Evolutionary conservation across 1,284 basidiomycete species (phyloP).

Genomic region (Tremellales sp.): DNA sequence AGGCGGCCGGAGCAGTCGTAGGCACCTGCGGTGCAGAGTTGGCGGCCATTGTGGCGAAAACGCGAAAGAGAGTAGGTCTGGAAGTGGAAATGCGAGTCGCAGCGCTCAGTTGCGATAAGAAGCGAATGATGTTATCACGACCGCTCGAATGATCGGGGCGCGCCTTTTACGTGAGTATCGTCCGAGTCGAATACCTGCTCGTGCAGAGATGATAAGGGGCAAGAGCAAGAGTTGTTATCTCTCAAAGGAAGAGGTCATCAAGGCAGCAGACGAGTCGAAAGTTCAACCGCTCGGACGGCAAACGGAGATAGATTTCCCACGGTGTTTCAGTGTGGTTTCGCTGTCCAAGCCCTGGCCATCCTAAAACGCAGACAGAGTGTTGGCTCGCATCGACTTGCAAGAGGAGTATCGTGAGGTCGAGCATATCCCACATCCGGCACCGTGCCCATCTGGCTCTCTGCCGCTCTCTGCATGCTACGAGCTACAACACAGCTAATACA

Average conservation of each 20-base stretch:
- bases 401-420: too few relatives aligned
- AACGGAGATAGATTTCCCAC: too few relatives aligned
- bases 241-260: background rate
- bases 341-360: too few relatives aligned
- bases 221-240: background rate
- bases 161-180: too few relatives aligned
- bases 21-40: slow-evolving; percentile 33
- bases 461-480: too few relatives aligned
- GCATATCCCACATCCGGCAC: too few relatives aligned
- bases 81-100: background rate
- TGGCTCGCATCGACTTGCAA: too few relatives aligned
- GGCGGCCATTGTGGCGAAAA: slow-evolving; percentile 23
- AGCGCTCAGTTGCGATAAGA: background rate
- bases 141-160: background rate
- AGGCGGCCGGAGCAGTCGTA: slow-evolving; percentile 37
- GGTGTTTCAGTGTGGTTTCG: too few relatives aligned
- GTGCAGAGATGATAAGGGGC: background rate
- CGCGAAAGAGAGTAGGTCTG: background rate
- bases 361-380: too few relatives aligned
- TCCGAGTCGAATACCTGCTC: background rate
- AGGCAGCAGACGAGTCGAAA: background rate
- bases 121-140: background rate
- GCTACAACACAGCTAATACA: too few relatives aligned
- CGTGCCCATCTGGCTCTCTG: too few relatives aligned
- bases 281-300: background rate